A percentile compares a stretch with the other conserved stretches of the same genome.
phyloP scores from a whole-genome alignment of 495 filamentous ascomycete species.

The Aspergillus nanangensis region DNA sequence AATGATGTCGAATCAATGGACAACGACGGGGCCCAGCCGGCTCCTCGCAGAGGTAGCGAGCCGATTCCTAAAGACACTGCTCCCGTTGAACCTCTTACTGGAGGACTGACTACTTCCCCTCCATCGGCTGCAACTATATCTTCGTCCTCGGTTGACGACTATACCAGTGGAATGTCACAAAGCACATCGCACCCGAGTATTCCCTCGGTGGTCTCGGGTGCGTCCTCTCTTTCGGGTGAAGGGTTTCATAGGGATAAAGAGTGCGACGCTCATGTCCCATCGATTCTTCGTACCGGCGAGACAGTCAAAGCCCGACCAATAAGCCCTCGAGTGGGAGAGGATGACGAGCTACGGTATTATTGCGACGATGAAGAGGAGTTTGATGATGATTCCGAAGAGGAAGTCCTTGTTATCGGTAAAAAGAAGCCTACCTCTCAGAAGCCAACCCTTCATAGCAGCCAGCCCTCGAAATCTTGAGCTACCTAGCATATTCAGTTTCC shows the following conservation, averaged over 20 bases:
- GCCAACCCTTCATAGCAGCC: conserved; percentile 12
- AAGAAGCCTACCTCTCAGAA: conserved; percentile 29
- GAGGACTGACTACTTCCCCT: conserved; percentile 47
- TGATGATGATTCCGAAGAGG: conserved; percentile 45
- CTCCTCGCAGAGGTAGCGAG: conserved; percentile 20
- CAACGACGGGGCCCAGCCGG: conserved; percentile 16
- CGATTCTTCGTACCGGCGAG: conserved; percentile 42
- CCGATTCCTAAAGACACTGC: conserved; percentile 23
- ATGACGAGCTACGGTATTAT: conserved; percentile 40
- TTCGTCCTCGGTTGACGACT: conserved; percentile 47
- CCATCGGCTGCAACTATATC: conserved; percentile 50
- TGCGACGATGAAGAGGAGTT: conserved; percentile 44
- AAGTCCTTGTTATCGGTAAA: conserved; percentile 42
- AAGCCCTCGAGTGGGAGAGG: conserved; percentile 25
- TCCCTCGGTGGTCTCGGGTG: conserved; percentile 71
- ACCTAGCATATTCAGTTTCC: not conserved
- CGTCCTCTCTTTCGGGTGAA: conserved; percentile 70
- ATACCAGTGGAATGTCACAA: conserved; percentile 53
- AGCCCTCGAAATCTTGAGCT: conserved; percentile 8
- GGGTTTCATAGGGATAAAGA: conserved; percentile 23
- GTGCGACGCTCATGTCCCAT: conserved; percentile 27
- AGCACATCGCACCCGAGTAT: conserved; percentile 72
- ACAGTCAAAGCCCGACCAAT: conserved; percentile 34
- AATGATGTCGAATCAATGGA: conserved; percentile 26
- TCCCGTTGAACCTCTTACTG: conserved; percentile 44